Evolutionary conservation across 2,329 filamentous ascomycete genomes (phyloP), one percentile per base, ranked within the genome.

Genomic region (Grosmannia serpens): DNA sequence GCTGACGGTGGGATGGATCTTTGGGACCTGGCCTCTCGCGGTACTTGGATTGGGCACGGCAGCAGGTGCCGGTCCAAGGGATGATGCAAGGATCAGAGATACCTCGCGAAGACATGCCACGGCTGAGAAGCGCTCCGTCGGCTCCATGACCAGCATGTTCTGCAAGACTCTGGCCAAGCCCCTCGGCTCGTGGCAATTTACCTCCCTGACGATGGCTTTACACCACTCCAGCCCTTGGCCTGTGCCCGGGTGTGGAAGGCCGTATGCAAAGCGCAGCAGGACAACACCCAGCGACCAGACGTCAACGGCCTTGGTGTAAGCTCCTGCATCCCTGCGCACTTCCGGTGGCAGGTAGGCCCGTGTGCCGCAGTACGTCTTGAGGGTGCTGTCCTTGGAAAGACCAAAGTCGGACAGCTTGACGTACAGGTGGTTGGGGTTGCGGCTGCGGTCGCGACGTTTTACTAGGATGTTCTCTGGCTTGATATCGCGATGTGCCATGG

Each of bases 381-480:
- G 52, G 3, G 20, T 41, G 52, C 52, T 20, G 31, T 38, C 33
- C 33, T 53, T 53, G 52, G 31, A 38, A 13, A 53, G 52, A n/a
- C 52, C 52, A 27, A 53, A 53, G 33, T 53, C 52, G 52, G 52
- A 22, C n/a, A 53, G 52, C 15, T 53, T 38, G 31, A 53, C 33
- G n/a, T 29, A 17, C 3, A 53, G 20, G 26, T 11, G 5, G 47
- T 9, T 17, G 22, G 22, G 47, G 24, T 50, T 8, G 47, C 47
- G 26, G 24, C 11, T 26, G 31, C 22, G 52, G 29, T 24, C 11
- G 50, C 50, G 50, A 4, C 10, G 13, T 17, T 33, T 27, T 4
- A 53, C 52, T n/a, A 53, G 31, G 27, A 53, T 53, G n/a, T 53
- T 53, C 11, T 53, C 52, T 9, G 52, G 52, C 33, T 53, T 53